Percentiles rank a stretch among this genome's conserved stretches.
These are phyloP conservation scores for Sporothrix inflata DNA, from an alignment of 2,329 filamentous ascomycete genomes.

Conservation along the genomic window DNA sequence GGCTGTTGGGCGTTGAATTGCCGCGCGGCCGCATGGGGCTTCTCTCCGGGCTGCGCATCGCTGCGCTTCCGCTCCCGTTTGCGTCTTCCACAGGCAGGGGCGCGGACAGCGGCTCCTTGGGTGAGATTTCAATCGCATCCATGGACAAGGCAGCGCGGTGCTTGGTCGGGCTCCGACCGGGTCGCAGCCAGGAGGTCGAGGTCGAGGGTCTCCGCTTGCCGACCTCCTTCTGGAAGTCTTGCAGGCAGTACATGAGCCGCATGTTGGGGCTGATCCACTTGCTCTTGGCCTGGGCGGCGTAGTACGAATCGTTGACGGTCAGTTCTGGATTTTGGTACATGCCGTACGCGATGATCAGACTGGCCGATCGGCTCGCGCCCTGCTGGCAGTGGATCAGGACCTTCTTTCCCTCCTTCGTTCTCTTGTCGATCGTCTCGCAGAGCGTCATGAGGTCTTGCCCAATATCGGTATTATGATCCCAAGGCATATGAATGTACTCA, in stretches of 20 bases:
- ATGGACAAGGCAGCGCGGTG: constrained; percentile 64
- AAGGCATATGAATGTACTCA: constrained; percentile 84
- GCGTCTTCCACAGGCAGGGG: constrained; percentile 60
- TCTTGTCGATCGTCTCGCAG: constrained; percentile 75
- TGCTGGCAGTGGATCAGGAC: constrained; percentile 86
- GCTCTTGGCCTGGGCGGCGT: constrained; percentile 77
- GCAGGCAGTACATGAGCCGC: constrained; percentile 87
- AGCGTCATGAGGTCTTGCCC: constrained; percentile 74
- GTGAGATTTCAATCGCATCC: constrained; percentile 56
- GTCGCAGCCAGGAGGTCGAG: constrained; percentile 52
- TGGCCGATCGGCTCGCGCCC: constrained; percentile 81
- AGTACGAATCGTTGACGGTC: constrained; percentile 81
- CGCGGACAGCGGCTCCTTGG: constrained; percentile 63
- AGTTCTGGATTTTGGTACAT: constrained; percentile 76
- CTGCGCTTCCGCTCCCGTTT: constrained; percentile 43
- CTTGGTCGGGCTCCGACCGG: constrained; percentile 60
- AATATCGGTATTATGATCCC: constrained; percentile 89
- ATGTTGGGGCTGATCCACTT: constrained; percentile 91
- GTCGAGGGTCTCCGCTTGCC: constrained; percentile 53
- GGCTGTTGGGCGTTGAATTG: constrained; percentile 55
- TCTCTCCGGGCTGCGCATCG: constrained; percentile 42
- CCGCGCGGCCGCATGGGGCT: constrained; percentile 54
- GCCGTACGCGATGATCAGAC: constrained; percentile 83
- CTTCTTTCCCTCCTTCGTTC: constrained; percentile 72
- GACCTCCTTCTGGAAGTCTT: constrained; percentile 74